A percentile compares a stretch with the other conserved stretches of the same genome.
phyloP scores from a whole-genome alignment of 176 grass and related monocot genomes.

The Oryza brachyantha region DNA sequence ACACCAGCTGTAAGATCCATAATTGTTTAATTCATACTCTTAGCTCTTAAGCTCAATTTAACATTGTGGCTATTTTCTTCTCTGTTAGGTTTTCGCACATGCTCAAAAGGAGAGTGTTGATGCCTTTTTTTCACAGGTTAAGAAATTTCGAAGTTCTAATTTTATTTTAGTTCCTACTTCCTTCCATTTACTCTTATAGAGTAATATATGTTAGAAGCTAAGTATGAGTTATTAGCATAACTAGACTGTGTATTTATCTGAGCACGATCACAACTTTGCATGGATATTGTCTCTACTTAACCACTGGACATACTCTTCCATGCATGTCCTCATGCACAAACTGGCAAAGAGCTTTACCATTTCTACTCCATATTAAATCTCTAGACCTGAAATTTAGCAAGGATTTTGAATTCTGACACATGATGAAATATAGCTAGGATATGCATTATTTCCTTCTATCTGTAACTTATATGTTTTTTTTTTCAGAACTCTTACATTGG shows the following conservation, averaged over 20 bases:
- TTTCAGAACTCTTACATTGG: conserved; percentile 96
- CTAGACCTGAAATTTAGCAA: conserved; percentile 7
- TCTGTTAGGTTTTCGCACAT: conserved; percentile 84
- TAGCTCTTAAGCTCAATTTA: conserved; percentile 14
- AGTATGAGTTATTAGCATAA: conserved; percentile 16
- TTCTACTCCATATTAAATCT: conserved; percentile 2
- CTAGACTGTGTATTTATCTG: conserved; percentile 7
- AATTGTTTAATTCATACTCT: conserved; percentile 34
- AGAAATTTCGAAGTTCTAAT: conserved; percentile 8
- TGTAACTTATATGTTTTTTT: conserved; percentile 25
- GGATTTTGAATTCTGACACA: conserved; percentile 5
- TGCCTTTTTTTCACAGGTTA: conserved; percentile 97
- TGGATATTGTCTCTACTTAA: neutral
- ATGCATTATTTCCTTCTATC: conserved; percentile 20
- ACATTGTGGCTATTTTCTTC: conserved; percentile 31
- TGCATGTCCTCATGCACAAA: neutral
- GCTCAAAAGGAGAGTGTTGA: conserved; percentile 97
- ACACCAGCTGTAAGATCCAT: conserved; percentile 82
- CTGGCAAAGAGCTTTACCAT: neutral
- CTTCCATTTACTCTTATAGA: no score
- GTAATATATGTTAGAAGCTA: conserved; percentile 18
- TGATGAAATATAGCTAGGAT: conserved; percentile 5
- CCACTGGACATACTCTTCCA: neutral
- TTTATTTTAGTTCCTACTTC: no score
- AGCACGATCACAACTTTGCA: neutral